phyloP scores from a whole-genome alignment of 73 alveolate genomes.

The Durusdinium trenchii region DNA sequence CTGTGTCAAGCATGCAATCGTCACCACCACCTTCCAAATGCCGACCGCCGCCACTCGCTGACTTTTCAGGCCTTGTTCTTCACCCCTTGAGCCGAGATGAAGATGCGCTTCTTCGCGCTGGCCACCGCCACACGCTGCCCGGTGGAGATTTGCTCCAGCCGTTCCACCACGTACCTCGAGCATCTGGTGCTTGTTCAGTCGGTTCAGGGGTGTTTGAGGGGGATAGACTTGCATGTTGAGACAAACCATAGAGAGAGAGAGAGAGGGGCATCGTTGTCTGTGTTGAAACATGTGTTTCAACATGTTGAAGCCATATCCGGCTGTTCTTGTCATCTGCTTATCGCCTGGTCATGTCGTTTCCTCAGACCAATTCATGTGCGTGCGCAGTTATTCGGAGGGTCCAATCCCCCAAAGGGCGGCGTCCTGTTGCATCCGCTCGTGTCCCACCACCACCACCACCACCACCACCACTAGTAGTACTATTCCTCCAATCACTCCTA shows the following conservation, averaged over 20 bases:
- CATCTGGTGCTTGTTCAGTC: background rate
- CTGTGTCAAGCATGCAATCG: too few relatives aligned
- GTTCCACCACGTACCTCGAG: background rate
- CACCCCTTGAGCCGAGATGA: background rate
- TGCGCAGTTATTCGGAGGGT: background rate
- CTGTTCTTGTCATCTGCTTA: background rate
- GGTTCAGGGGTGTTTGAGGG: too few relatives aligned
- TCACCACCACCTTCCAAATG: too few relatives aligned
- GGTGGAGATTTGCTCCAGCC: background rate
- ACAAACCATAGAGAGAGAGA: background rate
- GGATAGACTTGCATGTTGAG: background rate
- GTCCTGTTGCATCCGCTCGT: background rate
- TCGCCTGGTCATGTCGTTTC: background rate
- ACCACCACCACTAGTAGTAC: background rate
- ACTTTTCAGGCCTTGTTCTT: background rate
- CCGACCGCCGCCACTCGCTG: too few relatives aligned
- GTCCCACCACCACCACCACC: background rate
- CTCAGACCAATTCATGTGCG: background rate
- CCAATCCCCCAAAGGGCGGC: background rate
- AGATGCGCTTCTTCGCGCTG: constrained; percentile 34
- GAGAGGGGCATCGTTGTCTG: background rate
- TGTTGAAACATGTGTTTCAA: background rate
- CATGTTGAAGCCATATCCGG: background rate
- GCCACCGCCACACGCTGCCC: background rate
- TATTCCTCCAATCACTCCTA: background rate